Conservation (phyloP, 75 land plant genomes). For the Ceratopteris richardii region DNA sequence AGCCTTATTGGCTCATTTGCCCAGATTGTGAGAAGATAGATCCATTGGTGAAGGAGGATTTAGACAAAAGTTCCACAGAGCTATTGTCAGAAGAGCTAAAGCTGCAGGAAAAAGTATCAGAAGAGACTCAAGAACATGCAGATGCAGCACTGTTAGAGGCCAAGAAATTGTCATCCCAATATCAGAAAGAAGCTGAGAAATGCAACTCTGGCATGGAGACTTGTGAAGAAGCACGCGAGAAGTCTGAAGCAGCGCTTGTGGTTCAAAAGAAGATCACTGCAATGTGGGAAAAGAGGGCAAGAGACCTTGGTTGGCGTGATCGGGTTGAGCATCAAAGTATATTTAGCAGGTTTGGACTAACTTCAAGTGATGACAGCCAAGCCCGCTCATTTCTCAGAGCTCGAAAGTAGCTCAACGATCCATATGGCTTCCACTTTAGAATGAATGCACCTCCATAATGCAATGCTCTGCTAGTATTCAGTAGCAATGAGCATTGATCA, state of each 20-base stretch:
- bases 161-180: constrained; percentile 23
- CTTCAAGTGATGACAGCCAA: no score
- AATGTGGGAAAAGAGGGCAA: constrained; percentile 16
- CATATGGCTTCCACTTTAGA: no score
- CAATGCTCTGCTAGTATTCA: no score
- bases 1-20: not conserved
- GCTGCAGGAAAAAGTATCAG: constrained; percentile 17
- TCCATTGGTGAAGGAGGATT: no score
- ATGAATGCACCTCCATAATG: no score
- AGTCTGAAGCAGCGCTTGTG: constrained; percentile 16
- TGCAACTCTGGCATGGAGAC: constrained; percentile 27
- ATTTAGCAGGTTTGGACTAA: not conserved
- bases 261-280: constrained; percentile 9
- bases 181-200: constrained; percentile 27
- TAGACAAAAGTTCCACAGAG: not conserved
- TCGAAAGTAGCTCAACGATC: no score
- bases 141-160: constrained; percentile 20
- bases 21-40: constrained; percentile 75
- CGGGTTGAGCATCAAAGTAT: not conserved
- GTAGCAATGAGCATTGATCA: no score
- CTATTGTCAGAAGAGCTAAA: constrained; percentile 16
- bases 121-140: constrained; percentile 16
- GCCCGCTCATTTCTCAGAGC: no score
- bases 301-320: constrained; percentile 16
- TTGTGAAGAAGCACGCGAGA: constrained; percentile 24